phyloP scores from a whole-genome alignment of 164 flowering plant genomes.

The Chloranthus sessilifolius region DNA sequence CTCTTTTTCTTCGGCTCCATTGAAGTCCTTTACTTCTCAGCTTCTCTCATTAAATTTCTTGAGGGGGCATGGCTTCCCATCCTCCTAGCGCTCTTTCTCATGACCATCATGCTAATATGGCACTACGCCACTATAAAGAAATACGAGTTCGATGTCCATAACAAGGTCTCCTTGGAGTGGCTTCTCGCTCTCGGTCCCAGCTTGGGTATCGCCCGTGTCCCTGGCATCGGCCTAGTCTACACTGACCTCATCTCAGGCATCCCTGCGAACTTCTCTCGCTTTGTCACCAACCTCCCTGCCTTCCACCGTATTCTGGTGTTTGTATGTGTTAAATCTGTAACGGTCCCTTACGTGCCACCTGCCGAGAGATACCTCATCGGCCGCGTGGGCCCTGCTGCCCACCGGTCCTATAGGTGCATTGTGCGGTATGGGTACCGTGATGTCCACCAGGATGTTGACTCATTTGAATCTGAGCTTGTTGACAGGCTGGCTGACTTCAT shows the following conservation, averaged over 20 bases:
- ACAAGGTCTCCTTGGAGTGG: constrained; percentile 96
- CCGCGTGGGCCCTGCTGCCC: constrained; percentile 78
- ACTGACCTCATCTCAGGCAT: constrained; percentile 82
- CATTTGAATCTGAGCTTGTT: constrained; percentile 75
- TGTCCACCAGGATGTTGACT: constrained; percentile 80
- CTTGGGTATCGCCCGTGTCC: constrained; percentile 83
- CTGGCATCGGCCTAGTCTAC: constrained; percentile 84
- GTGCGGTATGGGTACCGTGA: constrained; percentile 91
- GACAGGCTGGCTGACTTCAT: constrained; percentile 61
- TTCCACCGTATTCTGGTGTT: constrained; percentile 79
- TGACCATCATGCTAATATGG: constrained; percentile 89
- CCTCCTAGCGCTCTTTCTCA: constrained; percentile 76
- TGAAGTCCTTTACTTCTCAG: constrained; percentile 83
- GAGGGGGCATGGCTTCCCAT: constrained; percentile 99
- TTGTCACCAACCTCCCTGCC: constrained; percentile 93
- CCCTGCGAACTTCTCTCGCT: constrained; percentile 90
- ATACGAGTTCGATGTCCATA: constrained; percentile 89
- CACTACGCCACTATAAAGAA: constrained; percentile 87
- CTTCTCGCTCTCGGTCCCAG: constrained; percentile 85
- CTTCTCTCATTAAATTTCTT: constrained; percentile 74
- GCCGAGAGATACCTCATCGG: constrained; percentile 82
- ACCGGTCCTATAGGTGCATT: constrained; percentile 83
- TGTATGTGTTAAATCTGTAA: constrained; percentile 77
- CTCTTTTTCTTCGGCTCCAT: constrained; percentile 83
- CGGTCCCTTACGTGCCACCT: constrained; percentile 73